These are phyloP conservation scores for Russula vinacea DNA, from an alignment of 768 basidiomycete species.

Conservation along the genomic window DNA sequence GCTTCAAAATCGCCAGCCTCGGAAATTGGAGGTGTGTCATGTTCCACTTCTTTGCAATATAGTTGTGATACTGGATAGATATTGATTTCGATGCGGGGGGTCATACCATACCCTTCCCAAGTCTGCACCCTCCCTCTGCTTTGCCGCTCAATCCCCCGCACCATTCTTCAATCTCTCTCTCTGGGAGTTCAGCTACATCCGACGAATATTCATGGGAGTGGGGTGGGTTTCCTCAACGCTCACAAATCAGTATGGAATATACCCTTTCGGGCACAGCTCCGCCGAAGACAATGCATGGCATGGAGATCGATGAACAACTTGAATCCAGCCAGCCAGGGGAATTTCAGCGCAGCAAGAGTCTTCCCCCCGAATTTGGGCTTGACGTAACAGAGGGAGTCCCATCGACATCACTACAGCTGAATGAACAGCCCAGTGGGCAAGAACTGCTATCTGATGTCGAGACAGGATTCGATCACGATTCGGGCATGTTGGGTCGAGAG, in stretches of 20 bases:
- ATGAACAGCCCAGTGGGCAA: background rate
- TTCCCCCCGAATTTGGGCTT: conserved; percentile 47
- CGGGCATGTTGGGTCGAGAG: conserved; percentile 13
- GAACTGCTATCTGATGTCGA: conserved; percentile 25
- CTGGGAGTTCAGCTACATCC: conserved; percentile 29
- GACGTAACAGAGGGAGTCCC: conserved; percentile 8
- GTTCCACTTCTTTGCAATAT: too few relatives aligned
- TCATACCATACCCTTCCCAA: conserved; percentile 38
- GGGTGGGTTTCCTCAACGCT: conserved; percentile 84
- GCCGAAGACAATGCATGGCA: conserved; percentile 9
- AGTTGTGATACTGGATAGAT: too few relatives aligned
- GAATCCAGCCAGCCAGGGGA: conserved; percentile 29
- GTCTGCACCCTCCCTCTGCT: conserved; percentile 54
- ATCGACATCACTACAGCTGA: background rate
- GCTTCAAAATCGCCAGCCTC: background rate
- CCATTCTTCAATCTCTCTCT: conserved; percentile 12
- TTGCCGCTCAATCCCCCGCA: conserved; percentile 48
- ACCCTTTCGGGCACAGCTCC: conserved; percentile 5
- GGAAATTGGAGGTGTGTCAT: too few relatives aligned
- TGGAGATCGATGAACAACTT: conserved; percentile 19
- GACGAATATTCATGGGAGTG: conserved; percentile 93
- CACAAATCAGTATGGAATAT: conserved; percentile 58
- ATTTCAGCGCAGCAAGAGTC: conserved; percentile 51
- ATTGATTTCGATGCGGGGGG: too few relatives aligned
- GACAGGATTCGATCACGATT: conserved; percentile 4